A percentile compares a stretch with the other conserved stretches of the same genome.
These are phyloP conservation scores for Pulveroboletus frians DNA, from an alignment of 768 basidiomycete species.

Conservation along the genomic window DNA sequence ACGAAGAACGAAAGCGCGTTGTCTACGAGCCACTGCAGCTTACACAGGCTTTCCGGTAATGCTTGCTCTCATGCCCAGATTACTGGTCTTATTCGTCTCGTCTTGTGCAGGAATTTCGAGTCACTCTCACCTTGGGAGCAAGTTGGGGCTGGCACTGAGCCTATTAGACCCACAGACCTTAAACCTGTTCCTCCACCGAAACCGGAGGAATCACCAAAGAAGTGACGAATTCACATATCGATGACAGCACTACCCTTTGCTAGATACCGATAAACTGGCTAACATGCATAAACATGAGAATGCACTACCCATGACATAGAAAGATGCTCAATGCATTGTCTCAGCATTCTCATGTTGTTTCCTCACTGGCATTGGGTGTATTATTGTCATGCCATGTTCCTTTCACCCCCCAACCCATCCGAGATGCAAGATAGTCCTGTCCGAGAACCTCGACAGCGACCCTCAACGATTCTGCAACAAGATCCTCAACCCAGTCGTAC, in stretches of 20 bases:
- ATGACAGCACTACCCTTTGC: not conserved
- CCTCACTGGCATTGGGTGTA: slow-evolving; percentile 2
- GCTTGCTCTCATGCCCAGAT: not conserved
- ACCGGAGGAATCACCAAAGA: slow-evolving; percentile 72
- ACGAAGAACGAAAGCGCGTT: slow-evolving; percentile 95
- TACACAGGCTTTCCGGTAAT: slow-evolving; percentile 94
- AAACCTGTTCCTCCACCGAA: slow-evolving; percentile 74
- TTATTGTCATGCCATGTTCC: slow-evolving; percentile 7
- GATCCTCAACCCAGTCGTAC: slow-evolving; percentile 95
- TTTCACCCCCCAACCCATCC: slow-evolving; percentile 76
- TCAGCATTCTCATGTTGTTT: slow-evolving; percentile 7
- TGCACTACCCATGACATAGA: slow-evolving; percentile 7
- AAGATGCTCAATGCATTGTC: not conserved
- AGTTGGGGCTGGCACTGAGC: slow-evolving; percentile 61
- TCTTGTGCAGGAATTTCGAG: slow-evolving; percentile 75
- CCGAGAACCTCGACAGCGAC: slow-evolving; percentile 86
- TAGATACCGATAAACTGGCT: slow-evolving; percentile 11
- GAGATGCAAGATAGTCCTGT: slow-evolving; percentile 81
- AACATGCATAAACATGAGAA: slow-evolving; percentile 7
- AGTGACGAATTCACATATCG: slow-evolving; percentile 39
- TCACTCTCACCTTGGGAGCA: slow-evolving; percentile 95
- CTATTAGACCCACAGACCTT: slow-evolving; percentile 60
- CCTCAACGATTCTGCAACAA: slow-evolving; percentile 80
- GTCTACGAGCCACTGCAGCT: slow-evolving; percentile 97
- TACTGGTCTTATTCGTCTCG: not conserved